A percentile compares a stretch with the other conserved stretches of the same genome.
Evolutionary conservation across 495 filamentous ascomycete species (phyloP).

Genomic region (Penicillium subrubescens): DNA sequence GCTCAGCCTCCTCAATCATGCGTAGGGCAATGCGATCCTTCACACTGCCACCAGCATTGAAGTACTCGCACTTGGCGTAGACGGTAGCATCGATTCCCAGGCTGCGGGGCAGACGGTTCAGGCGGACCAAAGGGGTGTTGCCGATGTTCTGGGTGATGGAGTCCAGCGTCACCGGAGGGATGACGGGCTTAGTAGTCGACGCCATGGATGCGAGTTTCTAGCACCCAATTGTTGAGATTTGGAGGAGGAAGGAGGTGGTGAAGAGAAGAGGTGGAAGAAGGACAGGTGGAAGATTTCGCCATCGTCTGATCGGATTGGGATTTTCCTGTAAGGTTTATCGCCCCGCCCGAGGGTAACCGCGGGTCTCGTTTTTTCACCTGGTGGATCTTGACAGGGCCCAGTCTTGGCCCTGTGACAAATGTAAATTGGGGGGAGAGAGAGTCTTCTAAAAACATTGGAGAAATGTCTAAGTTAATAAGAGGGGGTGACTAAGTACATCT

Average conservation of each 20-base stretch:
- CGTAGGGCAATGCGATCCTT: constrained; percentile 96
- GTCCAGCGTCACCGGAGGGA: constrained; percentile 61
- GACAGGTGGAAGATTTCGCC: constrained; percentile 17
- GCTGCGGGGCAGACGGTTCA: constrained; percentile 89
- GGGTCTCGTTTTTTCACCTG: neutral
- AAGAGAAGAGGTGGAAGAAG: neutral
- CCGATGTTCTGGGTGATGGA: constrained; percentile 75
- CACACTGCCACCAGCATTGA: constrained; percentile 97
- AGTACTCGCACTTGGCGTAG: constrained; percentile 93
- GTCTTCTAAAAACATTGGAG: neutral
- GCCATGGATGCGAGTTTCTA: constrained; percentile 19
- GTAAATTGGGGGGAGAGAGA: neutral
- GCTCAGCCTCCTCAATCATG: constrained; percentile 97
- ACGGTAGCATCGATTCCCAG: constrained; percentile 86
- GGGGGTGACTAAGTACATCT: too few relatives aligned
- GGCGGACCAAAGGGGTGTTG: constrained; percentile 88
- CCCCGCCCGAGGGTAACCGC: constrained; percentile 28
- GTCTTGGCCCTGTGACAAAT: neutral
- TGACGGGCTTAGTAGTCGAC: constrained; percentile 38
- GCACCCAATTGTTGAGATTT: neutral
- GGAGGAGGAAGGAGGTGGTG: neutral
- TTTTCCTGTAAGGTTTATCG: constrained; percentile 11
- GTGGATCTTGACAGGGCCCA: neutral
- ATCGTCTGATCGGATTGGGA: constrained; percentile 13
- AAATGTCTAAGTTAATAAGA: too few relatives aligned